Conservation (phyloP, 169 alveolate genomes). For the Plasmodium berghei region DNA sequence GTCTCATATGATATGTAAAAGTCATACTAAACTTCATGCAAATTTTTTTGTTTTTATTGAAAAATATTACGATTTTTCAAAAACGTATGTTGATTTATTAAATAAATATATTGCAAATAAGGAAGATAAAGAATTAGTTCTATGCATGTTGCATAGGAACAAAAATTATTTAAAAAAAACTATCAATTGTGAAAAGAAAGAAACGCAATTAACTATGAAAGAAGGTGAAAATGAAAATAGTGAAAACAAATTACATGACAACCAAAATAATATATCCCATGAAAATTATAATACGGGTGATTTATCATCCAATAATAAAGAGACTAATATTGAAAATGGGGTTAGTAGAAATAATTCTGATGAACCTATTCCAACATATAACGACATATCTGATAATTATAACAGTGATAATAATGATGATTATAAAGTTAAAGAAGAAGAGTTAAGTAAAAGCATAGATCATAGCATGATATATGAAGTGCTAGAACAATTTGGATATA, state of each 20-base stretch:
- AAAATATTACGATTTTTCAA: constrained; percentile 76
- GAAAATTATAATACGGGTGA: background rate
- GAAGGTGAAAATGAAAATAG: background rate
- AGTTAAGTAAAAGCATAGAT: constrained; percentile 34
- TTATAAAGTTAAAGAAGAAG: constrained; percentile 70
- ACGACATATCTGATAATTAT: constrained; percentile 4
- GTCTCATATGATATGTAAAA: constrained; percentile 72
- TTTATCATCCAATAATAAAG: too few relatives aligned
- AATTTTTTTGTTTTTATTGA: constrained; percentile 54
- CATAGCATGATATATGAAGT: constrained; percentile 49
- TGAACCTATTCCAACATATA: background rate
- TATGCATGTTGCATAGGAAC: constrained; percentile 31
- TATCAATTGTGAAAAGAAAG: background rate
- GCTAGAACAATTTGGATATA: constrained; percentile 60
- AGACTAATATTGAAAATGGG: background rate
- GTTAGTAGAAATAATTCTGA: background rate
- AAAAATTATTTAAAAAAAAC: constrained; percentile 10
- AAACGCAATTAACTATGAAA: background rate
- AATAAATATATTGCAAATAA: constrained; percentile 61
- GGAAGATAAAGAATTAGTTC: constrained; percentile 66
- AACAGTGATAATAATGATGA: constrained; percentile 39
- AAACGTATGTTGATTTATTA: constrained; percentile 69
- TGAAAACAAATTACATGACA: background rate
- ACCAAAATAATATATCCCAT: background rate
- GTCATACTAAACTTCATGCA: constrained; percentile 70